These are phyloP conservation scores for Pichia manshurica DNA, from an alignment of 805 yeast species.

Conservation along the genomic window DNA sequence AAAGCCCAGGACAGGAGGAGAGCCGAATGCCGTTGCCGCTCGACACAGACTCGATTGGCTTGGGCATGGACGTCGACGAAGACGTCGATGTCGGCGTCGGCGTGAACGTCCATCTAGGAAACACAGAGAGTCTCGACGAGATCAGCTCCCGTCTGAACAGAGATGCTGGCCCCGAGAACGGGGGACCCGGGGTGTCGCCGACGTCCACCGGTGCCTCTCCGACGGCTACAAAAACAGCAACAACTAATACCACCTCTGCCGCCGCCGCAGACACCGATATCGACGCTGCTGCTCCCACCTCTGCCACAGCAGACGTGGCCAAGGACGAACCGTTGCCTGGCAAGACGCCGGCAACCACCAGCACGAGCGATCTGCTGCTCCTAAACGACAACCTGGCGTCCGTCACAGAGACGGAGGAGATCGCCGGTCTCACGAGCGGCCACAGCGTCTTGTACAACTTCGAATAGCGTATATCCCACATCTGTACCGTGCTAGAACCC, in stretches of 20 bases:
- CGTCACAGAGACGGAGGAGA: slow-evolving; percentile 30
- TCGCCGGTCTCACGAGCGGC: slow-evolving; percentile 32
- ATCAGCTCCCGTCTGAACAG: slow-evolving; percentile 2
- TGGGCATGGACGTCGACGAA: background rate
- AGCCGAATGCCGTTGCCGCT: background rate
- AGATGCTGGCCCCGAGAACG: background rate
- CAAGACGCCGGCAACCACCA: slow-evolving; percentile 26
- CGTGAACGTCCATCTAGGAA: slow-evolving; percentile 6
- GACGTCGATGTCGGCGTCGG: slow-evolving; percentile 6
- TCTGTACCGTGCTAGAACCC: background rate
- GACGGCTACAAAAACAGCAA: background rate
- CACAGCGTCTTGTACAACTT: slow-evolving; percentile 13
- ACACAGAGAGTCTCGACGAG: slow-evolving; percentile 3
- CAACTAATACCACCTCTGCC: background rate
- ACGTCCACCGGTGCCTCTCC: background rate
- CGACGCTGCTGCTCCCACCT: background rate
- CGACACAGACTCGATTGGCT: background rate
- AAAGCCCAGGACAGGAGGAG: too few species aligned
- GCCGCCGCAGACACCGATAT: background rate
- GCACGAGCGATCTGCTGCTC: slow-evolving; percentile 26
- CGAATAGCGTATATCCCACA: background rate
- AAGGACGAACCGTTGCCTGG: slow-evolving; percentile 1
- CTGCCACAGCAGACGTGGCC: background rate
- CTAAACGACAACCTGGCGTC: slow-evolving; percentile 29
- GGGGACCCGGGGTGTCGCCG: too few species aligned